Evolutionary conservation across 495 filamentous ascomycete genomes (phyloP), one percentile per base, ranked within the genome.

Genomic region (Xanthoparmelia taractica): DNA sequence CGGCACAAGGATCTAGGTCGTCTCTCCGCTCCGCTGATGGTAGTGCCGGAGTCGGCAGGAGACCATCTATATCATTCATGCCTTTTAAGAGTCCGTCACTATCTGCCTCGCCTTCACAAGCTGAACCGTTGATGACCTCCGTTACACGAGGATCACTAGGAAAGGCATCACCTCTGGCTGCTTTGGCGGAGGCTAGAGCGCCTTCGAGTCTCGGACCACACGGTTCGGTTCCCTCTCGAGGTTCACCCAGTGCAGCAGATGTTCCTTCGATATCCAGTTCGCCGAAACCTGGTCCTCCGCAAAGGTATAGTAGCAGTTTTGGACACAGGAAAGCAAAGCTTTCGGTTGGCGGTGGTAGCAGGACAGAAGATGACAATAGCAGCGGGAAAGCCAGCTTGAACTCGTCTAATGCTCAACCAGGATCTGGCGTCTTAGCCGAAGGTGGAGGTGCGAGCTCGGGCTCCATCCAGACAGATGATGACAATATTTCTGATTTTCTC

Each of bases 31-130:
- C 81, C 37, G 70, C 73, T 54, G 85, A 86, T 63, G 79, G 81
- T 43, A 78, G 61, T 59, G 78, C 73, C 68, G 85, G 69, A 65
- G 73, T 82, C 33, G 76, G 82, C 56, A 80, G 89, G 65, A 85
- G 92, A n/a, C 84, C 90, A 13, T 97, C 92, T 0, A 82, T 96
- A 20, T 96, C 92, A 3, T 96, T 96, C 70, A 89, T 92, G 70
- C 88, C 93, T 1, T 98, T 98, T 76, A 98, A 97, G 75, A 90
- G 92, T 10, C 90, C 92, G 12, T 92, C 93, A 25, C 80, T 98
- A 23, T 95, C 92, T 20, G 88, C 89, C n/a, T 97, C 93, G 13
- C 94, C 94, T 11, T 83, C 84, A 11, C 74, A 83, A 41, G 70
- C 74, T 23, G 84, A 85, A 50, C 76, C 75, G 48, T 74, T 77